Percentiles rank a stretch among this genome's conserved stretches.
These are phyloP conservation scores for Cutaneotrichosporon sp. DNA, from an alignment of 1,284 basidiomycete genomes.

Conservation along the genomic window DNA sequence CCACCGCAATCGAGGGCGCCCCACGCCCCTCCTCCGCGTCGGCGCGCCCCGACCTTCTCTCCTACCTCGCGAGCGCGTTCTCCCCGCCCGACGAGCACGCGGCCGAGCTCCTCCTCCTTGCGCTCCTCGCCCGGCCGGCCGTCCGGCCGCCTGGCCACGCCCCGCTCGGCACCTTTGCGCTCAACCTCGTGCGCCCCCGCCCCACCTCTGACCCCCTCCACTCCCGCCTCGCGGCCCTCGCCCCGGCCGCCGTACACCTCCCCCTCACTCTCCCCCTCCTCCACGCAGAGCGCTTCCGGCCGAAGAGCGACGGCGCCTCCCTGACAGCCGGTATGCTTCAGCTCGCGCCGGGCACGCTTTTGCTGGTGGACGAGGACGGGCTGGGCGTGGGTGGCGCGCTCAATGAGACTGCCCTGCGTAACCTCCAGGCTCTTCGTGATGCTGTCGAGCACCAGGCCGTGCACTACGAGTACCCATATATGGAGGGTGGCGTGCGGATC, in stretches of 20 bases:
- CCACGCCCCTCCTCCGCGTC: neutral
- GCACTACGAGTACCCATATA: slow-evolving; percentile 51
- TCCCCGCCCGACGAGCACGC: slow-evolving; percentile 37
- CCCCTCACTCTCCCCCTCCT: slow-evolving; percentile 42
- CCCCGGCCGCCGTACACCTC: slow-evolving; percentile 35
- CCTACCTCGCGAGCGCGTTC: slow-evolving; percentile 41
- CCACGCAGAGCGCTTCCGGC: slow-evolving; percentile 40
- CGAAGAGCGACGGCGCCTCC: slow-evolving; percentile 35
- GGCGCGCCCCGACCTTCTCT: slow-evolving; percentile 31
- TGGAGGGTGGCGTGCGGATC: slow-evolving; percentile 51
- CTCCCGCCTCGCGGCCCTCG: slow-evolving; percentile 23
- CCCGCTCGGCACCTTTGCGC: slow-evolving; percentile 45
- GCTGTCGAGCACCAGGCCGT: slow-evolving; percentile 42
- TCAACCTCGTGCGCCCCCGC: slow-evolving; percentile 39
- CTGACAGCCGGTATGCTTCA: slow-evolving; percentile 49
- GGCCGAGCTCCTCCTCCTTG: slow-evolving; percentile 45
- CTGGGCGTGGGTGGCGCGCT: slow-evolving; percentile 50
- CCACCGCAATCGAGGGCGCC: neutral
- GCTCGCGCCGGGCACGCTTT: slow-evolving; percentile 32
- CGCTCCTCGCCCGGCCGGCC: slow-evolving; percentile 42
- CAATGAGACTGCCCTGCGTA: slow-evolving; percentile 43
- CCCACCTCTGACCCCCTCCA: slow-evolving; percentile 18
- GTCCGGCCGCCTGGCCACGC: slow-evolving; percentile 31
- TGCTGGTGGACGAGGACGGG: slow-evolving; percentile 28
- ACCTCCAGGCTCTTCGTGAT: slow-evolving; percentile 44